Percentiles rank a stretch among this genome's conserved stretches.
phyloP scores from a whole-genome alignment of 805 yeast genomes.

The Metschnikowia borealis region DNA sequence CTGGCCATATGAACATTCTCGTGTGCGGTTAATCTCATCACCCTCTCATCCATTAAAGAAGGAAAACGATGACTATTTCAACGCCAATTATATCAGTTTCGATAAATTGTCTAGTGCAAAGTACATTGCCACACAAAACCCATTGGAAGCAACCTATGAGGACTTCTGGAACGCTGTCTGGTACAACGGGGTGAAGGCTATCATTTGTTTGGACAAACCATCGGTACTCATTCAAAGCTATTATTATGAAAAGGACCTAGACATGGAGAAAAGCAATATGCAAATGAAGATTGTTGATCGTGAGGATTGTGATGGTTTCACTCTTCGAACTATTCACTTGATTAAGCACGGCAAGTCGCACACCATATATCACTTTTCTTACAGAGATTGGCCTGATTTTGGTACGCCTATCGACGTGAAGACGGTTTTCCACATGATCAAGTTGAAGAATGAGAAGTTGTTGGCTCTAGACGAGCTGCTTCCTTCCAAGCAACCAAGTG shows the following conservation, averaged over 20 bases:
- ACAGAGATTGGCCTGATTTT: conserved; percentile 45
- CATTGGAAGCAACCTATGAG: conserved; percentile 37
- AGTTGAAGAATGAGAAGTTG: conserved; percentile 28
- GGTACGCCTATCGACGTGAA: conserved; percentile 36
- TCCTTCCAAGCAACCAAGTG: background rate
- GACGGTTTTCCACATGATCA: conserved; percentile 30
- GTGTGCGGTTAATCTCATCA: conserved; percentile 53
- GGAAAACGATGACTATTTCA: conserved; percentile 39
- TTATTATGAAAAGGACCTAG: conserved; percentile 20
- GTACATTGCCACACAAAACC: conserved; percentile 46
- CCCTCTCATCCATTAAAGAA: conserved; percentile 15
- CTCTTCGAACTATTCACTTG: conserved; percentile 10
- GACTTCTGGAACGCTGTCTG: conserved; percentile 43
- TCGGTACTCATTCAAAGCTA: conserved; percentile 13
- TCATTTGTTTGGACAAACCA: conserved; percentile 35
- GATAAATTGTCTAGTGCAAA: conserved; percentile 22
- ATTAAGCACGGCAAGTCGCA: conserved; percentile 11
- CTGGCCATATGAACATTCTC: conserved; percentile 78
- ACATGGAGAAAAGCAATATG: conserved; percentile 15
- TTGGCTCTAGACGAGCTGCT: conserved; percentile 6
- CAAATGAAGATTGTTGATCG: conserved; percentile 10
- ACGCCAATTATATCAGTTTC: conserved; percentile 40
- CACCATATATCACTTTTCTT: conserved; percentile 37
- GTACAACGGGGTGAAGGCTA: conserved; percentile 31
- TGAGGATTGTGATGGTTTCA: conserved; percentile 15